A percentile compares a stretch with the other conserved stretches of the same genome.
These are phyloP conservation scores for Trichosanthes cucumerina DNA, from an alignment of 306 rosid species.

Conservation along the genomic window DNA sequence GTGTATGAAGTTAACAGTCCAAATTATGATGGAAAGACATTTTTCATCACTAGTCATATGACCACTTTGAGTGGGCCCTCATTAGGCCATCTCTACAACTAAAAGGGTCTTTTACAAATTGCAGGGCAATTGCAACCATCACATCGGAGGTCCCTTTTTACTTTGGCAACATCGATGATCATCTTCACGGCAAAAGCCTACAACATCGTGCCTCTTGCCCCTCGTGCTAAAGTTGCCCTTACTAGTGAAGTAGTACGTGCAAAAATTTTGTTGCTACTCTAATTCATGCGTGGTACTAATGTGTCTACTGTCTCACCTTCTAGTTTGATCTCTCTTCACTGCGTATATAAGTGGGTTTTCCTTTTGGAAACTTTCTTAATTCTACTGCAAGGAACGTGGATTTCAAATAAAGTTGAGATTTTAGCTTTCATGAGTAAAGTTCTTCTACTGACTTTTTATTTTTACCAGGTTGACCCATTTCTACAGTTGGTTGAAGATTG, in stretches of 20 bases:
- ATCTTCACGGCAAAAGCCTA: slow-evolving; percentile 60
- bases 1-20: background rate
- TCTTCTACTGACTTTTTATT: background rate
- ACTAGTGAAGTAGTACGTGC: slow-evolving; percentile 37
- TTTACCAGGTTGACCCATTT: slow-evolving; percentile 62
- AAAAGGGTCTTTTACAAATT: slow-evolving; percentile 11
- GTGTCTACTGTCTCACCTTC: background rate
- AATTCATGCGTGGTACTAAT: background rate
- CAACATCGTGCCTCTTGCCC: slow-evolving; percentile 41
- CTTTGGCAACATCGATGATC: slow-evolving; percentile 69
- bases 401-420: background rate
- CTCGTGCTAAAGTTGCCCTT: slow-evolving; percentile 50
- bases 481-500: slow-evolving; percentile 51
- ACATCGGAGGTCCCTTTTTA: slow-evolving; percentile 64
- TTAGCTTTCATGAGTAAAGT: background rate
- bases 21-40: background rate
- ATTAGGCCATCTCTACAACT: slow-evolving; percentile 11
- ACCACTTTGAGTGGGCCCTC: background rate
- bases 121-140: slow-evolving; percentile 63
- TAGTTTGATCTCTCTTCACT: background rate
- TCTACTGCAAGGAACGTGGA: background rate
- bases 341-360: background rate
- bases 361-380: background rate
- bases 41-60: background rate
- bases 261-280: background rate